phyloP scores from a whole-genome alignment of 2,329 filamentous ascomycete species.

The Metarhizium sp. region DNA sequence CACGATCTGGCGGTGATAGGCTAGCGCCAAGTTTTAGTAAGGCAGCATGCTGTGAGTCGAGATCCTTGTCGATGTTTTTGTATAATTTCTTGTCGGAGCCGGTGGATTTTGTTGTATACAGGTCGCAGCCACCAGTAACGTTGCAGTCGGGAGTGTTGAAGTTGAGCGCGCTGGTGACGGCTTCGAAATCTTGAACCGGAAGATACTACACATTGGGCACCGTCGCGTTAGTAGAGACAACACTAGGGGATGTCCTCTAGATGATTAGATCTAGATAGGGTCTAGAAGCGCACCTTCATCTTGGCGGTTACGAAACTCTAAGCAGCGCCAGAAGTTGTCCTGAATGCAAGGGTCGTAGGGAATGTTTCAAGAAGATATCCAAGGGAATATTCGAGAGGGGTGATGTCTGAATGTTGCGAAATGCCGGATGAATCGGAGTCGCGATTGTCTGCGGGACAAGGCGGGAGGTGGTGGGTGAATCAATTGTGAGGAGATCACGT shows the following conservation, averaged over 20 bases:
- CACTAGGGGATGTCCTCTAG: not conserved
- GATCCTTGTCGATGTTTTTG: conserved; percentile 84
- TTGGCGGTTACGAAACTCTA: conserved; percentile 11
- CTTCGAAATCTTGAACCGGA: conserved; percentile 82
- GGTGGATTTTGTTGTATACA: conserved; percentile 95
- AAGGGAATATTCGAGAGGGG: not conserved
- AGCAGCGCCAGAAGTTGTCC: not conserved
- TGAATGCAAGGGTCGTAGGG: not conserved
- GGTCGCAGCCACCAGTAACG: conserved; percentile 85
- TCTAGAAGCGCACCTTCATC: conserved; percentile 27
- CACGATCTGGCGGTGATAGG: conserved; percentile 72
- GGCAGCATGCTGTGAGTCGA: conserved; percentile 86
- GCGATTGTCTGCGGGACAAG: not conserved
- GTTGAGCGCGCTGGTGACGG: conserved; percentile 85
- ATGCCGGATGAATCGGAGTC: not conserved
- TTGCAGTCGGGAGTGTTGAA: conserved; percentile 92
- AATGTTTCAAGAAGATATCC: too few relatives aligned
- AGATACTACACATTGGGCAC: conserved; percentile 56
- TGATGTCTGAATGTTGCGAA: not conserved
- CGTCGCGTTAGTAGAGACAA: not conserved
- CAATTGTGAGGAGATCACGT: not conserved
- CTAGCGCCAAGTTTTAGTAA: conserved; percentile 79
- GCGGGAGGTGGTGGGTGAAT: not conserved
- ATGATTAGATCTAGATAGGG: not conserved
- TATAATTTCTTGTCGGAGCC: conserved; percentile 95